Base-by-base conservation (phyloP, 164 flowering plant species). In the Vitis rotundifolia region DNA sequence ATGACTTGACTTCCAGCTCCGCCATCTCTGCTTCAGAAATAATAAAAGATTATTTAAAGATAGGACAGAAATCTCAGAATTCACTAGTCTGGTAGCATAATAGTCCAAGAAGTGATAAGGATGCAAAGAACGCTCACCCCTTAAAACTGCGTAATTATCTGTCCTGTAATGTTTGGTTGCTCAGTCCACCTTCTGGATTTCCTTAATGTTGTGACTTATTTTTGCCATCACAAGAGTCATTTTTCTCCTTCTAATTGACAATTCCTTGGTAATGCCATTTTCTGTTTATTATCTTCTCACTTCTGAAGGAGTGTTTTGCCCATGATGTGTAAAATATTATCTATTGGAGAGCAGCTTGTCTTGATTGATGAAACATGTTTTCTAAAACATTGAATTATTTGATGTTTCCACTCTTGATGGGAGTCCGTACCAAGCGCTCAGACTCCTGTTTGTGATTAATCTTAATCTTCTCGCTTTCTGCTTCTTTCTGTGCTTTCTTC, bases 401-500 rank as follows among this genome's bases (percentile, higher is more conserved):
- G 53, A 63, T 44, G 54, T 37, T 63, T 44, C 72, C 59, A 57
- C 57, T 77, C 70, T 54, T 62, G 18, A 80, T 63, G 22, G 75
- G 59, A 62, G 70, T 61, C 31, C 44, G 70, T 29, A 72, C n/a
- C 48, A 70, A 16, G 18, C 49, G 54, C 47, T 63, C 69, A 29
- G 78, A 66, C 56, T 73, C 75, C 66, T 70, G 71, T 61, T 56
- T 77, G 3, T 76, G 55, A 61, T 71, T 2, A 58, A 50, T 29
- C 71, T 81, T 85, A 71, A 70, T 26, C 68, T 77, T 86, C 75
- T 81, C 83, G 61, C 68, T 82, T 63, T 82, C 89, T 22, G 82
- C 84, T 59, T 81, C 86, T 68, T 77, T 84, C 64, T 73, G 73
- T 4, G 88, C 89, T 72, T 83, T 85, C 75, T 82, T 88, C 84